These are phyloP conservation scores for Schoenoplectus triqueter DNA, from an alignment of 202 grass and related monocot genomes.

Conservation along the genomic window DNA sequence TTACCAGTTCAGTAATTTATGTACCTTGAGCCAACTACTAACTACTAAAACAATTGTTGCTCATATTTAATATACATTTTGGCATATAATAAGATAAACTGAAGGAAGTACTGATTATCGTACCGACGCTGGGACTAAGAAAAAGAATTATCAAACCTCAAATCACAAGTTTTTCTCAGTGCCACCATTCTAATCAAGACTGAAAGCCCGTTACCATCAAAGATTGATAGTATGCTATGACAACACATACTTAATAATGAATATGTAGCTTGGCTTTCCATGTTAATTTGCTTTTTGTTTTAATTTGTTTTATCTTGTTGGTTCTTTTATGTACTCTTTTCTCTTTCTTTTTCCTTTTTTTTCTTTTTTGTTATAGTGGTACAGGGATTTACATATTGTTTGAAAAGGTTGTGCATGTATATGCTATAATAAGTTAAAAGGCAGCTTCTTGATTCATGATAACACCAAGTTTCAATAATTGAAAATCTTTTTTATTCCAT, in stretches of 20 bases:
- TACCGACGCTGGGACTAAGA: neutral
- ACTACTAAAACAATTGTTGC: neutral
- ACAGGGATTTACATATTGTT: constrained; percentile 11
- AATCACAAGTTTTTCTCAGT: neutral
- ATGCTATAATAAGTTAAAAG: constrained; percentile 15
- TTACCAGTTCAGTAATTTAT: constrained; percentile 11
- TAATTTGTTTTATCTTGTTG: neutral
- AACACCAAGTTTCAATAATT: constrained; percentile 6
- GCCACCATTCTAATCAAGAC: neutral
- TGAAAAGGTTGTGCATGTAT: constrained; percentile 19
- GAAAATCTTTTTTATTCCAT: neutral
- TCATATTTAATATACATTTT: neutral
- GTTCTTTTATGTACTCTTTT: constrained; percentile 21
- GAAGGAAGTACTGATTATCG: neutral
- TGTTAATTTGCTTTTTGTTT: constrained; percentile 23
- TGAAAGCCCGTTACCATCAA: constrained; percentile 62
- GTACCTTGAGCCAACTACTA: neutral
- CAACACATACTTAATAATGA: constrained; percentile 3
- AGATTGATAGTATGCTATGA: constrained; percentile 88
- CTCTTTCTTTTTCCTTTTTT: constrained; percentile 3
- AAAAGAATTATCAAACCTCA: neutral
- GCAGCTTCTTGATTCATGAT: neutral
- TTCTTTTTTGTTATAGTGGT: constrained; percentile 18
- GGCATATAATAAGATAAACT: neutral
- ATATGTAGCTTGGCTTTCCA: constrained; percentile 17